phyloP scores from a whole-genome alignment of 129 eudicot species.

The Calendula officinalis region DNA sequence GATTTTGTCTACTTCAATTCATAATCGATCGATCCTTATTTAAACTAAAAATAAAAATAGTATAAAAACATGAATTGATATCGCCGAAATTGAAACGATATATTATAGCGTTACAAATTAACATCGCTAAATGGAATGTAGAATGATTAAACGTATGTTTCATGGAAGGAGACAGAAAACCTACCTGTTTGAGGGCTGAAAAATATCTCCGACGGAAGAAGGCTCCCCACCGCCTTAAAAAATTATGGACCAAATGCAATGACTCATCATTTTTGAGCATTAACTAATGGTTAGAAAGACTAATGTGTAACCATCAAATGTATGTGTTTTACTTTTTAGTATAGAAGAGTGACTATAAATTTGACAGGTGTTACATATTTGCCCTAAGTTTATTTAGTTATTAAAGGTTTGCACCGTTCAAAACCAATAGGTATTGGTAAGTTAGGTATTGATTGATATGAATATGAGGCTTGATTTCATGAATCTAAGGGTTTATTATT shows the following conservation, averaged over 20 bases:
- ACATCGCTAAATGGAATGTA: too few relatives aligned
- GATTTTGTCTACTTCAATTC: too few relatives aligned
- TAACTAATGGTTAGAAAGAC: background rate
- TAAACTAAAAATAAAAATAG: too few relatives aligned
- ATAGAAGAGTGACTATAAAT: too few relatives aligned
- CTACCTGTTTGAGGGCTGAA: slow-evolving; percentile 1
- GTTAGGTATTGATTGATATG: background rate
- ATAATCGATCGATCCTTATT: too few relatives aligned
- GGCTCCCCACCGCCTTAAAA: too few relatives aligned
- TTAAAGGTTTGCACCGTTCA: background rate
- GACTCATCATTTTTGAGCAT: background rate
- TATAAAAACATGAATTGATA: background rate
- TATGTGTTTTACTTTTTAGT: background rate
- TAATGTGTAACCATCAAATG: background rate
- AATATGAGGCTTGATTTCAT: too few relatives aligned
- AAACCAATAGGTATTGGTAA: background rate
- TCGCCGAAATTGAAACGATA: too few relatives aligned
- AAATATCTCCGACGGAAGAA: slow-evolving; percentile 1
- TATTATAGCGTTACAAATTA: too few relatives aligned
- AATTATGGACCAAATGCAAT: too few relatives aligned
- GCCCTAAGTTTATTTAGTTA: too few relatives aligned
- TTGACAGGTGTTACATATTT: background rate
- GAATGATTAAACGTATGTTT: slow-evolving; percentile 3
- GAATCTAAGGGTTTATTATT: too few relatives aligned
- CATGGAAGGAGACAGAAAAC: slow-evolving; percentile 21